A percentile compares a stretch with the other conserved stretches of the same genome.
These are phyloP conservation scores for Cardiospermum halicacabum DNA, from an alignment of 345 rosid genomes.

Conservation along the genomic window DNA sequence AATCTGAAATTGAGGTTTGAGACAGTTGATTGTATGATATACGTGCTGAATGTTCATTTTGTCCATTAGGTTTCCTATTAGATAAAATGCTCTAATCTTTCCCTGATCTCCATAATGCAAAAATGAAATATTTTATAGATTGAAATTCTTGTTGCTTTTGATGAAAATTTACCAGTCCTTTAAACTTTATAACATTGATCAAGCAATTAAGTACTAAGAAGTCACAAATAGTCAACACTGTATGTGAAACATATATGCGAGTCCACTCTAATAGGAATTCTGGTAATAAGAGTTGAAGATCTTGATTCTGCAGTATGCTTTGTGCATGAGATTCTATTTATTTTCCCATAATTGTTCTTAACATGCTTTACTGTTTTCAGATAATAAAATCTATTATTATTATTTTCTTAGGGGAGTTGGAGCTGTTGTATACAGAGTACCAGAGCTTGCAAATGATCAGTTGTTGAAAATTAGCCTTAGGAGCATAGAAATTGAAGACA, in stretches of 20 bases:
- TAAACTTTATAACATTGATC: background rate
- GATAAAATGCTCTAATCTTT: background rate
- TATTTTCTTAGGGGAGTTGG: slow-evolving; percentile 43
- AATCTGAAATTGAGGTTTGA: slow-evolving; percentile 39
- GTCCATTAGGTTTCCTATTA: background rate
- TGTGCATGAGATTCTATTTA: background rate
- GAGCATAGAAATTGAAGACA: slow-evolving; percentile 57
- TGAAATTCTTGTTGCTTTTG: background rate
- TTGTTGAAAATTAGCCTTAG: slow-evolving; percentile 69
- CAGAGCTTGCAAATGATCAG: slow-evolving; percentile 49
- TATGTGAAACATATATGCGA: background rate
- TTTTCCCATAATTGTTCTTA: background rate
- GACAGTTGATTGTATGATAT: background rate
- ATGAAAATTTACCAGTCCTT: background rate
- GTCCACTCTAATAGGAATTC: background rate
- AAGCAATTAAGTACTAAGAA: no score
- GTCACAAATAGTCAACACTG: no score
- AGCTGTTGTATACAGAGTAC: slow-evolving; percentile 61
- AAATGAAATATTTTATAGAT: background rate
- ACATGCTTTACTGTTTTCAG: background rate
- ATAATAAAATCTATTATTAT: background rate
- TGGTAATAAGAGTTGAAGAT: background rate
- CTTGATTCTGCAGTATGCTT: background rate
- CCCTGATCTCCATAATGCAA: background rate
- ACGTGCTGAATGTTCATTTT: background rate